Conservation (phyloP, 2,329 filamentous ascomycete genomes). For the Colletotrichum lini region DNA sequence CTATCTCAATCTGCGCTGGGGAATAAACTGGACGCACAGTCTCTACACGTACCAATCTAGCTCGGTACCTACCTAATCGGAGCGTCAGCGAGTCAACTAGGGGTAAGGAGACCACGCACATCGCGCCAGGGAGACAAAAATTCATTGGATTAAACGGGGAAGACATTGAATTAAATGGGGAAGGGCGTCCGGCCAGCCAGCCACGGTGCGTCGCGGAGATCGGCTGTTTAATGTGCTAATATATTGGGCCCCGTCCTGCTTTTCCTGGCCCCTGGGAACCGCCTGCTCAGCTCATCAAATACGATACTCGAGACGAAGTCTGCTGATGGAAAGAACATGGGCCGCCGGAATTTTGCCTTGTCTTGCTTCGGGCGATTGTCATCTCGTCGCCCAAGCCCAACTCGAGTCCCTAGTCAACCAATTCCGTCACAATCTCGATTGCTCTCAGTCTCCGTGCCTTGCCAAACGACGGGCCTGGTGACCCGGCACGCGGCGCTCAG, state of each 20-base stretch:
- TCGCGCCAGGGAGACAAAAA: conserved; percentile 25
- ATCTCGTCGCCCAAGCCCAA: conserved; percentile 14
- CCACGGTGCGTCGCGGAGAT: conserved; percentile 25
- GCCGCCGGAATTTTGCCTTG: conserved; percentile 1
- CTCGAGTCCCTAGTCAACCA: neutral
- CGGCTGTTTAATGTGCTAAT: conserved; percentile 16
- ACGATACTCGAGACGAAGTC: conserved; percentile 20
- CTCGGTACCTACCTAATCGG: no score
- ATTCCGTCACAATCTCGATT: neutral
- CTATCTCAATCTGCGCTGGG: neutral
- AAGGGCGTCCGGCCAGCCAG: conserved; percentile 26
- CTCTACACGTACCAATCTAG: neutral
- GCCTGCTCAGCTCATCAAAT: conserved; percentile 20
- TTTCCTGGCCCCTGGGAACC: neutral
- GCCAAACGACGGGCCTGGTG: neutral
- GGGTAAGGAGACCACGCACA: neutral
- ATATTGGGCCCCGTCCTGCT: conserved; percentile 7
- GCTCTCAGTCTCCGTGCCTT: no score
- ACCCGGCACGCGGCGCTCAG: conserved; percentile 27
- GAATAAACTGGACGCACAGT: neutral
- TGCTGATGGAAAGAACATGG: conserved; percentile 3
- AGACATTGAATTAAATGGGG: neutral
- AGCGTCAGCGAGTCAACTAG: neutral
- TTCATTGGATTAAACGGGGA: conserved; percentile 2
- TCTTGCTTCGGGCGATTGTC: conserved; percentile 16